A percentile compares a stretch with the other conserved stretches of the same genome.
phyloP scores from a whole-genome alignment of 164 flowering plant species.

The Aristolochia californica region DNA sequence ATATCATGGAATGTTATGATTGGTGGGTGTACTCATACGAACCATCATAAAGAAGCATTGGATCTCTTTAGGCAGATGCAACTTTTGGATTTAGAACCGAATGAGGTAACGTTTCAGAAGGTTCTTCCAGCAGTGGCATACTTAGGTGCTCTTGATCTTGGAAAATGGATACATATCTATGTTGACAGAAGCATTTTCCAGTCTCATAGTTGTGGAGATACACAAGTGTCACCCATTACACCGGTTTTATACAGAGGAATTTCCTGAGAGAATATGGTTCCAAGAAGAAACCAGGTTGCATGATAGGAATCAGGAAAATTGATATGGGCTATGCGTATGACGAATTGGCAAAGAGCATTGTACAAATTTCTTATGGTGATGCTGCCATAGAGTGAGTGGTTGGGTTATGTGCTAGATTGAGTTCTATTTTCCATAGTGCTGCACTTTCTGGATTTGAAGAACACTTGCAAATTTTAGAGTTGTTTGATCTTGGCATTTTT shows the following conservation, averaged over 20 bases:
- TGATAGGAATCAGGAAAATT: too few relatives aligned
- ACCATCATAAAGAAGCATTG: constrained; percentile 46
- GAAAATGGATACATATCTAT: constrained; percentile 71
- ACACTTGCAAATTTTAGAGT: too few relatives aligned
- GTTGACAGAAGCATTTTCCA: constrained; percentile 25
- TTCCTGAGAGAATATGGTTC: too few relatives aligned
- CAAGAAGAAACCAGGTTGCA: too few relatives aligned
- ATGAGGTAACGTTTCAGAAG: constrained; percentile 52
- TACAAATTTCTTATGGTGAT: too few relatives aligned
- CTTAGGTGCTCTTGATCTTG: constrained; percentile 59
- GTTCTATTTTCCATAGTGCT: too few relatives aligned
- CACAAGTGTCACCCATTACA: constrained; percentile 29
- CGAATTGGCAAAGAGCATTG: too few relatives aligned
- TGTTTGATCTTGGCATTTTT: too few relatives aligned
- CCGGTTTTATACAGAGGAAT: constrained; percentile 56
- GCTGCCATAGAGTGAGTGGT: too few relatives aligned
- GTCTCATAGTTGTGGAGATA: not conserved
- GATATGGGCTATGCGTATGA: too few relatives aligned
- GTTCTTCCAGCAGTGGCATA: constrained; percentile 62
- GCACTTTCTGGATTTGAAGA: too few relatives aligned
- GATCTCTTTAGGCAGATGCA: constrained; percentile 44
- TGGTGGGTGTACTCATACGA: constrained; percentile 49
- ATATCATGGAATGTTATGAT: constrained; percentile 80
- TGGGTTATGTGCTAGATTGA: too few relatives aligned
- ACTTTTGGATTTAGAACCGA: constrained; percentile 33